Evolutionary conservation across 164 flowering plant genomes (phyloP).

Genomic region (Houttuynia cordata): DNA sequence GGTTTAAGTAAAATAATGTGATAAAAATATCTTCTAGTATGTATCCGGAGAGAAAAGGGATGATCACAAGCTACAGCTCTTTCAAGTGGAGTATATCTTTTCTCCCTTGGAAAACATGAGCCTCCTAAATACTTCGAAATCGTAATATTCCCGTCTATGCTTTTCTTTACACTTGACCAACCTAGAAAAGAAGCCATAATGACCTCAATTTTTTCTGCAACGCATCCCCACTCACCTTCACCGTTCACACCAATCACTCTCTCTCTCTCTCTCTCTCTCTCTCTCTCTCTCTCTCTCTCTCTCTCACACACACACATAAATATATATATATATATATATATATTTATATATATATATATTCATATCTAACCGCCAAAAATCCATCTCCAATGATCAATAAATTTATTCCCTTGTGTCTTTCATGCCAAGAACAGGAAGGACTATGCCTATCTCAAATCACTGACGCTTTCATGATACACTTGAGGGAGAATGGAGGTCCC

Average conservation of each 20-base stretch:
- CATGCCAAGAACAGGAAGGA: not conserved
- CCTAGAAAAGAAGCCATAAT: constrained; percentile 7
- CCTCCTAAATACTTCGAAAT: constrained; percentile 16
- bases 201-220: constrained; percentile 2
- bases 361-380: not conserved
- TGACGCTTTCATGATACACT: too few relatives aligned
- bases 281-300: too few relatives aligned
- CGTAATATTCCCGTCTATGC: constrained; percentile 14
- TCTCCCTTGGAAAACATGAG: constrained; percentile 1
- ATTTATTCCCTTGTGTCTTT: not conserved
- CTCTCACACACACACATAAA: too few relatives aligned
- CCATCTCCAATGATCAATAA: not conserved
- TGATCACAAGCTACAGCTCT: too few relatives aligned
- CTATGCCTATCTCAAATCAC: too few relatives aligned
- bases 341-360: too few relatives aligned
- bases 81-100: too few relatives aligned
- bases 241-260: constrained; percentile 5
- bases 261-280: constrained; percentile 10
- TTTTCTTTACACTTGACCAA: constrained; percentile 9
- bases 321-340: too few relatives aligned
- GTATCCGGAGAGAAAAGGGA: too few relatives aligned
- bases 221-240: constrained; percentile 13
- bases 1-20: too few relatives aligned
- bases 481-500: not conserved
- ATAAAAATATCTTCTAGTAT: too few relatives aligned